phyloP scores from a whole-genome alignment of 2,329 filamentous ascomycete species.

The Alternaria viburni region DNA sequence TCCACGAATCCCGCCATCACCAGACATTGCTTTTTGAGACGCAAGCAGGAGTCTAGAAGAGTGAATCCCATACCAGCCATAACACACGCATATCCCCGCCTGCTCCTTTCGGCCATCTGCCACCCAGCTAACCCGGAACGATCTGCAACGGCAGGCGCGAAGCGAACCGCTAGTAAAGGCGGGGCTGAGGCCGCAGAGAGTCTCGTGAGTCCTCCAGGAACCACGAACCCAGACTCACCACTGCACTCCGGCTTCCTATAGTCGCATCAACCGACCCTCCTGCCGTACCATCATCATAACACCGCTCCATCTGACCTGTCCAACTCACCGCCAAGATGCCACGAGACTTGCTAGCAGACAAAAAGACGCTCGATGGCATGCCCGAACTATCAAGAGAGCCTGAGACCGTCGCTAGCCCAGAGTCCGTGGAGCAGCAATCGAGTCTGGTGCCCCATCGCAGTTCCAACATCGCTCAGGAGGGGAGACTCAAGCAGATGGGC shows the following conservation, averaged over 20 bases:
- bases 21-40: background rate
- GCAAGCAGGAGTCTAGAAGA: background rate
- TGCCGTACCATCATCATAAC: background rate
- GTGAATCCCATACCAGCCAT: background rate
- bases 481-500: constrained; percentile 52
- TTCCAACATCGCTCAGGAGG: constrained; percentile 30
- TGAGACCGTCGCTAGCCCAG: constrained; percentile 27
- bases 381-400: constrained; percentile 46
- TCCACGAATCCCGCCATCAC: background rate
- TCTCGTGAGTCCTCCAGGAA: constrained; percentile 27
- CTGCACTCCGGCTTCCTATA: constrained; percentile 12
- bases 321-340: constrained; percentile 46
- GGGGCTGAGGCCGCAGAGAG: constrained; percentile 12
- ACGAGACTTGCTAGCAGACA: constrained; percentile 50
- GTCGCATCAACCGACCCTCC: constrained; percentile 5
- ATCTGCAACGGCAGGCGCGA: constrained; percentile 13
- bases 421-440: constrained; percentile 14
- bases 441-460: constrained; percentile 32
- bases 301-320: background rate
- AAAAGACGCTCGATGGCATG: constrained; percentile 45
- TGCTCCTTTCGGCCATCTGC: background rate
- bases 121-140: background rate
- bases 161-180: constrained; percentile 16
- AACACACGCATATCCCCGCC: background rate
- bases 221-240: constrained; percentile 21